A percentile compares a stretch with the other conserved stretches of the same genome.
These are phyloP conservation scores for Dissoconium aciculare DNA, from an alignment of 2,329 filamentous ascomycete genomes.

Conservation along the genomic window DNA sequence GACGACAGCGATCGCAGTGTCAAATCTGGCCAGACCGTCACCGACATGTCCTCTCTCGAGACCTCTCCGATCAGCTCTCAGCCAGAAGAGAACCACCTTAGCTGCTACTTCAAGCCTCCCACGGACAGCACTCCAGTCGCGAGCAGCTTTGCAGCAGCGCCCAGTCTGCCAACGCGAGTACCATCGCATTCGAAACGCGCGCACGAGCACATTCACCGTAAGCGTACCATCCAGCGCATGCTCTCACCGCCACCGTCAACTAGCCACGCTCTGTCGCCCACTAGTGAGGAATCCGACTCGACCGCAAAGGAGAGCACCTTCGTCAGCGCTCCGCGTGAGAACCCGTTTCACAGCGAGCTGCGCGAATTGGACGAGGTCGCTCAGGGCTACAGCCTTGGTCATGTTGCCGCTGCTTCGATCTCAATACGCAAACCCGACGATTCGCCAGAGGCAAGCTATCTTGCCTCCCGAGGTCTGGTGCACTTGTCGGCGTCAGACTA, in stretches of 20 bases:
- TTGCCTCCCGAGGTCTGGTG: slow-evolving; percentile 53
- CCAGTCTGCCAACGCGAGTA: slow-evolving; percentile 60
- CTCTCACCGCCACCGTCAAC: slow-evolving; percentile 32
- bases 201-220: slow-evolving; percentile 58
- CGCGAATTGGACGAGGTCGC: slow-evolving; percentile 85
- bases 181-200: slow-evolving; percentile 81
- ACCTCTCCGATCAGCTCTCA: slow-evolving; percentile 29
- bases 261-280: slow-evolving; percentile 41
- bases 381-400: slow-evolving; percentile 61
- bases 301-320: slow-evolving; percentile 11
- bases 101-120: slow-evolving; percentile 43
- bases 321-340: slow-evolving; percentile 28
- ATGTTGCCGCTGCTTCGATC: too few species aligned
- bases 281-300: slow-evolving; percentile 30
- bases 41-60: slow-evolving; percentile 44
- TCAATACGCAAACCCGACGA: slow-evolving; percentile 44
- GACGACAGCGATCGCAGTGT: slow-evolving; percentile 42
- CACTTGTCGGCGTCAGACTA: slow-evolving; percentile 74
- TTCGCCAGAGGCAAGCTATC: slow-evolving; percentile 47
- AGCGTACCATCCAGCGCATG: slow-evolving; percentile 42
- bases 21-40: slow-evolving; percentile 52
- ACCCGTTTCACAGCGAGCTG: slow-evolving; percentile 81
- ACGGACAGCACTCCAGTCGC: slow-evolving; percentile 30
- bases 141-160: slow-evolving; percentile 37
- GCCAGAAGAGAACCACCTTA: slow-evolving; percentile 40